A percentile compares a stretch with the other conserved stretches of the same genome.
Evolutionary conservation across 2,329 filamentous ascomycete species (phyloP).

Genomic region (Pyricularia pennisetigena): DNA sequence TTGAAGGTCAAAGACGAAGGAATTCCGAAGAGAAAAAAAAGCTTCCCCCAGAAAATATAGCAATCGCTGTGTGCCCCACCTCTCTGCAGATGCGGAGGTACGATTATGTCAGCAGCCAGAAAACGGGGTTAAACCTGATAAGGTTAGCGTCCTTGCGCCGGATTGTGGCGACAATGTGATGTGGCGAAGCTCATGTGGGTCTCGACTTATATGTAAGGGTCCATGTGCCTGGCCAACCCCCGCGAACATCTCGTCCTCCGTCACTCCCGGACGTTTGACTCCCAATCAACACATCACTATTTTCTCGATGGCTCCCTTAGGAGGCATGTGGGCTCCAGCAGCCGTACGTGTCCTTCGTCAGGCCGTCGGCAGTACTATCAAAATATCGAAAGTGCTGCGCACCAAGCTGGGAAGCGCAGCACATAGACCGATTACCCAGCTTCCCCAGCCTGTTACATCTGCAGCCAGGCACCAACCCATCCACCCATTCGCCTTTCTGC

Average conservation of each 20-base stretch:
- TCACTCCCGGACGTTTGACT: not conserved
- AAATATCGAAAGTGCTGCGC: constrained; percentile 40
- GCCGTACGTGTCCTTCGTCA: constrained; percentile 44
- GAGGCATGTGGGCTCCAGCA: constrained; percentile 47
- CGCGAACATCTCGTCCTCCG: not conserved
- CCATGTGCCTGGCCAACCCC: not conserved
- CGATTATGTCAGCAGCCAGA: not conserved
- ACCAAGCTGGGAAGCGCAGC: constrained; percentile 34
- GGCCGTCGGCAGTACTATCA: constrained; percentile 30
- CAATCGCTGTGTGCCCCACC: not conserved
- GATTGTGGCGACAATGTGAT: not conserved
- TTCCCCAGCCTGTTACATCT: constrained; percentile 35
- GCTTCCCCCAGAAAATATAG: constrained; percentile 3
- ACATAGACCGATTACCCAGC: constrained; percentile 28
- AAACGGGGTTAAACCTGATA: not conserved
- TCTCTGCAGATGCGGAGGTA: not conserved
- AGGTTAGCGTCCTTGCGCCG: not conserved
- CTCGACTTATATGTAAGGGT: not conserved
- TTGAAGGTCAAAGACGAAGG: constrained; percentile 8
- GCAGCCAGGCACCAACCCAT: constrained; percentile 33
- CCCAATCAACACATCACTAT: constrained; percentile 11
- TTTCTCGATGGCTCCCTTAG: constrained; percentile 41
- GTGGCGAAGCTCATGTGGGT: not conserved
- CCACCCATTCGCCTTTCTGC: constrained; percentile 38
- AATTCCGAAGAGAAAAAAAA: constrained; percentile 4